Evolutionary conservation across 345 rosid genomes (phyloP).

Genomic region (Brassica cretica): DNA sequence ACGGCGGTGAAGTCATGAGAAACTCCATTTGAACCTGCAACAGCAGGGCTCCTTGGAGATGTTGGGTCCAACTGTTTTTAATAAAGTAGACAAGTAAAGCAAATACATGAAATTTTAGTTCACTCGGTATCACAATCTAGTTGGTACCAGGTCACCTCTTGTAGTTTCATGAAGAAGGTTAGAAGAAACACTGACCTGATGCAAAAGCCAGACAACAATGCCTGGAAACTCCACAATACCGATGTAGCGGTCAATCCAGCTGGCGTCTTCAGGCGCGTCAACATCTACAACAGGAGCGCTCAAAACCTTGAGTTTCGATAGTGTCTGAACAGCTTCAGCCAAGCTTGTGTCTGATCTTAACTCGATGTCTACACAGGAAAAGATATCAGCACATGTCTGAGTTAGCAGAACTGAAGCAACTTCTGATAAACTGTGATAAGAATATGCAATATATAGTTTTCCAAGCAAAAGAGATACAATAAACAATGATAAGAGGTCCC

Average conservation of each 20-base stretch:
- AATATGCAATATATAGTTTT: no score
- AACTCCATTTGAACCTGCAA: constrained; percentile 54
- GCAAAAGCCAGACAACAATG: constrained; percentile 93
- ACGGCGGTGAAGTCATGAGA: constrained; percentile 39
- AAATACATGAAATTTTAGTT: constrained; percentile 24
- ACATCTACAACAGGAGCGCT: constrained; percentile 92
- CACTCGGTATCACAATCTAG: background rate
- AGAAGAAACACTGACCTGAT: constrained; percentile 58
- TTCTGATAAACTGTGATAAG: background rate
- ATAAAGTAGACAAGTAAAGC: background rate
- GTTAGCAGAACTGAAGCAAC: background rate
- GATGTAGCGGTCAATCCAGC: constrained; percentile 91
- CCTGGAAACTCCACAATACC: constrained; percentile 97
- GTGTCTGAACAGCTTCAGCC: constrained; percentile 81
- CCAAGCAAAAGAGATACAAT: no score
- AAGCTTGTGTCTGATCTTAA: constrained; percentile 76
- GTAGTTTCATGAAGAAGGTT: background rate
- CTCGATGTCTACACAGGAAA: constrained; percentile 59
- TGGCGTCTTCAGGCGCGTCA: constrained; percentile 77
- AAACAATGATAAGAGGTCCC: background rate
- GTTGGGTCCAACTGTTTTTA: constrained; percentile 81
- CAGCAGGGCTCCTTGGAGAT: constrained; percentile 75
- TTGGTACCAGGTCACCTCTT: no score
- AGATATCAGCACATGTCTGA: background rate
- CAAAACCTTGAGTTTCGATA: constrained; percentile 64